Base-by-base conservation (phyloP, 306 rosid genomes). In the Macrotyloma uniflorum region DNA sequence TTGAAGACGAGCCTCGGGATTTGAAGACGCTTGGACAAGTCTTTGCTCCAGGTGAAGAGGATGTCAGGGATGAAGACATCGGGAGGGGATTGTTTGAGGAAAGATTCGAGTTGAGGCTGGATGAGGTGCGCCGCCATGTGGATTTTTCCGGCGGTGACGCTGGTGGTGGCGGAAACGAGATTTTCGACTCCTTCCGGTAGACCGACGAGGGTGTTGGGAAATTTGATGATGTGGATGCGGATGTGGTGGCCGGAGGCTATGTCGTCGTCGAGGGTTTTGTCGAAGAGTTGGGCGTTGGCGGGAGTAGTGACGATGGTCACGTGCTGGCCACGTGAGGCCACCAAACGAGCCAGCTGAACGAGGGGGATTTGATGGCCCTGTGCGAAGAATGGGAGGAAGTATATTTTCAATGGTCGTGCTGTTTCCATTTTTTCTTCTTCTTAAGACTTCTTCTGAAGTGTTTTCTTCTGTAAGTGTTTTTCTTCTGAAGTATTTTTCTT, bases 361-460 rank as follows among this genome's bases (percentile, higher is more conserved):
- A 84, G 72, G 1, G 90, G 88, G 53, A 84, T 81, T 14, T 73
- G 36, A 45, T 86, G 87, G 0, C 87, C 90, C 1, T 69, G 87
- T 3, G 80, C 55, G 3, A 83, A 57, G 76, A 73, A 83, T 3
- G 90, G 90, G 5, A 86, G 80, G 47, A 86, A 54, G 84, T 77
- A 72, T 24, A 86, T 57, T 53, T 69, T 68, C n/a, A 78, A 8
- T 4, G 82, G 16, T 2, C 32, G 5, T 1, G 53, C 5, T 57
- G 8, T 28, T 8, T 2, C 5, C 11, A 1, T 28, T 4, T 22
- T 18, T 36, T 55, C 32, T 58, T 13, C 38, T 7, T 26, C 28
- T 26, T 26, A n/a, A n/a, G n/a, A n/a, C n/a, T n/a, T n/a, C n/a
- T n/a, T n/a, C n/a, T n/a, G n/a, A n/a, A n/a, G n/a, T n/a, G n/a